Evolutionary conservation across 2,329 filamentous ascomycete genomes (phyloP).

Genomic region (Massarina eburnea): DNA sequence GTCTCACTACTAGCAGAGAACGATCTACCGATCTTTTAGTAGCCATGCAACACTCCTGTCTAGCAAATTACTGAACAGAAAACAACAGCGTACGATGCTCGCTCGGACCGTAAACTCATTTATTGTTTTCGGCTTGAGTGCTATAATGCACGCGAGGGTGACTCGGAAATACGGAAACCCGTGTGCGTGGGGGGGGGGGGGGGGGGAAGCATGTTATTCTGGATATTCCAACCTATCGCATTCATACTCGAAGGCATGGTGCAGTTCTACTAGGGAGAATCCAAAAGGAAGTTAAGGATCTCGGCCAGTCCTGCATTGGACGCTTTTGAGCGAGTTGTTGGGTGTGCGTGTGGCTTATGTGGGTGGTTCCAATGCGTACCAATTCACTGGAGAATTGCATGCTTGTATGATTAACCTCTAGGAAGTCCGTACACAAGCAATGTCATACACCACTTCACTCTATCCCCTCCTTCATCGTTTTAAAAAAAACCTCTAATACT

Average conservation of each 20-base stretch:
- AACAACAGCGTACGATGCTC: background rate
- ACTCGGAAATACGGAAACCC: slow-evolving; percentile 2
- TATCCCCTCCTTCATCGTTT: slow-evolving; percentile 41
- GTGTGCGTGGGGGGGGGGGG: slow-evolving; percentile 10
- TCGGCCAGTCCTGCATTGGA: no score
- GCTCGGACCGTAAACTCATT: slow-evolving; percentile 4
- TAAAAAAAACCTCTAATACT: slow-evolving; percentile 43
- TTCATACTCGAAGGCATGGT: slow-evolving; percentile 10
- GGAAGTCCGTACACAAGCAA: no score
- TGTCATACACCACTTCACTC: slow-evolving; percentile 27
- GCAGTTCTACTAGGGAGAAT: no score
- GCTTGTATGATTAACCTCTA: no score
- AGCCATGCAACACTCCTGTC: slow-evolving; percentile 6
- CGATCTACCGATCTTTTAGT: slow-evolving; percentile 10
- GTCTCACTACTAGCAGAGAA: slow-evolving; percentile 8
- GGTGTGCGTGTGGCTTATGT: no score
- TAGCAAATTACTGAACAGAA: background rate
- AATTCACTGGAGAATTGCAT: no score
- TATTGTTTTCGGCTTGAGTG: slow-evolving; percentile 6
- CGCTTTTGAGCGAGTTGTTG: no score
- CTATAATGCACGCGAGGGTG: slow-evolving; percentile 9
- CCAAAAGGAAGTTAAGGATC: no score
- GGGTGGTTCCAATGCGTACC: no score
- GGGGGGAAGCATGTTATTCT: slow-evolving; percentile 10
- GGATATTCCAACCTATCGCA: slow-evolving; percentile 10